These are phyloP conservation scores for Diaporthe amygdali DNA, from an alignment of 2,329 filamentous ascomycete genomes.

Conservation along the genomic window DNA sequence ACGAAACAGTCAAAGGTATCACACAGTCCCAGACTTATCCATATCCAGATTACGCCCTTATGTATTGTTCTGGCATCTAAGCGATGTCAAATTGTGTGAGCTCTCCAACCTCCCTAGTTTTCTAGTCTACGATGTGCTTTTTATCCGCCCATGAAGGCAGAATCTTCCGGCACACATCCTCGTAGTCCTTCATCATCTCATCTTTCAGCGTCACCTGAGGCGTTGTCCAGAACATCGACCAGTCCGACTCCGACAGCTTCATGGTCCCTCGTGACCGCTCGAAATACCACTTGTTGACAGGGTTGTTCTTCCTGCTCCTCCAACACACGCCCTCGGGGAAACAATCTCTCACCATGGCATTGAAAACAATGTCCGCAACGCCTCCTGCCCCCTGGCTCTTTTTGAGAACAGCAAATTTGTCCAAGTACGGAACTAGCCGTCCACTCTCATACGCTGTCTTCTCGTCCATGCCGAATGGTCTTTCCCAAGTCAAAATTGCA, in stretches of 20 bases:
- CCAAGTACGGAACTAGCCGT: slow-evolving; percentile 87
- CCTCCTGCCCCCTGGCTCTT: slow-evolving; percentile 88
- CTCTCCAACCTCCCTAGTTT: neutral
- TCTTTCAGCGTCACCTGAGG: slow-evolving; percentile 62
- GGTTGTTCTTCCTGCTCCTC: slow-evolving; percentile 88
- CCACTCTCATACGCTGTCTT: slow-evolving; percentile 59
- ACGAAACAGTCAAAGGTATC: too few species aligned
- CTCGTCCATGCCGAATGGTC: slow-evolving; percentile 64
- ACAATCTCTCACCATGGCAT: slow-evolving; percentile 88
- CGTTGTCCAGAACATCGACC: slow-evolving; percentile 99
- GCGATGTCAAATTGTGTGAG: neutral
- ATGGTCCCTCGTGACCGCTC: slow-evolving; percentile 84
- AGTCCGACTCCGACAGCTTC: slow-evolving; percentile 82
- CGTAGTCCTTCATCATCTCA: slow-evolving; percentile 69
- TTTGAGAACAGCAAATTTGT: slow-evolving; percentile 95
- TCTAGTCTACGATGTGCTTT: slow-evolving; percentile 62
- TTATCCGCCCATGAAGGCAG: slow-evolving; percentile 68
- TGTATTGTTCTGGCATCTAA: too few species aligned
- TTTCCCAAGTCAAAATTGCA: slow-evolving; percentile 94
- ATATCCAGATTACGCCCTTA: too few species aligned
- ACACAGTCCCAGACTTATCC: too few species aligned
- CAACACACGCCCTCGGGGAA: slow-evolving; percentile 91
- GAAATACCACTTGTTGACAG: slow-evolving; percentile 99
- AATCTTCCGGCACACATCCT: slow-evolving; percentile 72
- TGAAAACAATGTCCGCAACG: slow-evolving; percentile 95